Conservation (phyloP, 805 yeast species). For the Barnettozyma vustinii region DNA sequence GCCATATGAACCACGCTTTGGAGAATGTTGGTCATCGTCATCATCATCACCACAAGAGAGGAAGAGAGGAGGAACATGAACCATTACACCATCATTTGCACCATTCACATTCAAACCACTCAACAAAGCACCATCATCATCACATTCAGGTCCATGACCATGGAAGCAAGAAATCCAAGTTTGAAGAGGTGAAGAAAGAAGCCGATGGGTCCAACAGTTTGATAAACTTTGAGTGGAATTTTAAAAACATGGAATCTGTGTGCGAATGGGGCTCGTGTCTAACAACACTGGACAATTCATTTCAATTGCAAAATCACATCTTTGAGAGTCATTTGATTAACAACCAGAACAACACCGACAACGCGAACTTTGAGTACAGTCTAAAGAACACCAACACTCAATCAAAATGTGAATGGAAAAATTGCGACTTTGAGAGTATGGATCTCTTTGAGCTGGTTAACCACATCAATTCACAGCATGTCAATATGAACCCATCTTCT, state of each 20-base stretch:
- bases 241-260: slow-evolving; percentile 34
- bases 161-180: slow-evolving; percentile 14
- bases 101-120: slow-evolving; percentile 21
- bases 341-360: slow-evolving; percentile 17
- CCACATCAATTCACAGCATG: slow-evolving; percentile 50
- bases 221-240: slow-evolving; percentile 25
- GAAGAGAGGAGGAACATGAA: slow-evolving; percentile 17
- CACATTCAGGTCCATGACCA: slow-evolving; percentile 33
- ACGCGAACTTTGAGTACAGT: slow-evolving; percentile 1
- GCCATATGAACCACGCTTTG: not conserved
- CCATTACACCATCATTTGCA: slow-evolving; percentile 18
- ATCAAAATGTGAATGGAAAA: slow-evolving; percentile 63
- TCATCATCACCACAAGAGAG: slow-evolving; percentile 9
- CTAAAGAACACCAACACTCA: slow-evolving; percentile 6
- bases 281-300: slow-evolving; percentile 32
- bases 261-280: slow-evolving; percentile 73
- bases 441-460: slow-evolving; percentile 49
- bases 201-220: not conserved
- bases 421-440: slow-evolving; percentile 55
- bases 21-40: slow-evolving; percentile 1
- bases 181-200: not conserved
- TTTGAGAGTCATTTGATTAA: slow-evolving; percentile 41
- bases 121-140: slow-evolving; percentile 34
- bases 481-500: slow-evolving; percentile 1
- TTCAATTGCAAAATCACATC: slow-evolving; percentile 47